Evolutionary conservation across 2,329 filamentous ascomycete species (phyloP).

Genomic region (Colletotrichum spaethianum): DNA sequence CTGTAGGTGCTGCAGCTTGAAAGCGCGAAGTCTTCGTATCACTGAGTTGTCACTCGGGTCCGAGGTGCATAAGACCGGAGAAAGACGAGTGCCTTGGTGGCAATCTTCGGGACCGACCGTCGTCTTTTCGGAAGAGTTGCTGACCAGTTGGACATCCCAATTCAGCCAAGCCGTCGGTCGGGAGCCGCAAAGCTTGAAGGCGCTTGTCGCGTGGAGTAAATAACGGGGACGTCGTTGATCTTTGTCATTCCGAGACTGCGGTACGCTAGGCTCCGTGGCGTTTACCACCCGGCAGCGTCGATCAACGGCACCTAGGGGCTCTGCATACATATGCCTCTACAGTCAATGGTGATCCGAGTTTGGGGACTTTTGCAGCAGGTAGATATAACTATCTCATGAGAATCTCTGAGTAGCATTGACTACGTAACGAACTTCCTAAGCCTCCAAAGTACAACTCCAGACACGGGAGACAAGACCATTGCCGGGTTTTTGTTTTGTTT

Average conservation of each 20-base stretch:
- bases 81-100: too few relatives aligned
- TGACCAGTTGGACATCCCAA: background rate
- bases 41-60: background rate
- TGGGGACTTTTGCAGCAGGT: background rate
- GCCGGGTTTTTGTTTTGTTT: background rate
- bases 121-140: too few relatives aligned
- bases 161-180: background rate
- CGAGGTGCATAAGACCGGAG: background rate
- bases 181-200: slow-evolving; percentile 28
- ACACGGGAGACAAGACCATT: background rate
- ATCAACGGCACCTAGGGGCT: background rate
- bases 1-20: background rate
- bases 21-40: background rate
- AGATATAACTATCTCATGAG: background rate
- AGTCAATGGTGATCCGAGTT: background rate
- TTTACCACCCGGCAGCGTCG: background rate
- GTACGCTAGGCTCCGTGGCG: background rate
- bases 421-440: background rate
- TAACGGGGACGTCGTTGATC: background rate
- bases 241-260: slow-evolving; percentile 12
- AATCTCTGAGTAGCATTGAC: background rate
- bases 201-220: background rate
- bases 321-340: background rate
- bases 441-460: background rate
- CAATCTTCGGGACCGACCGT: background rate